Evolutionary conservation across 306 rosid species (phyloP).

Genomic region (Macrotyloma uniflorum): DNA sequence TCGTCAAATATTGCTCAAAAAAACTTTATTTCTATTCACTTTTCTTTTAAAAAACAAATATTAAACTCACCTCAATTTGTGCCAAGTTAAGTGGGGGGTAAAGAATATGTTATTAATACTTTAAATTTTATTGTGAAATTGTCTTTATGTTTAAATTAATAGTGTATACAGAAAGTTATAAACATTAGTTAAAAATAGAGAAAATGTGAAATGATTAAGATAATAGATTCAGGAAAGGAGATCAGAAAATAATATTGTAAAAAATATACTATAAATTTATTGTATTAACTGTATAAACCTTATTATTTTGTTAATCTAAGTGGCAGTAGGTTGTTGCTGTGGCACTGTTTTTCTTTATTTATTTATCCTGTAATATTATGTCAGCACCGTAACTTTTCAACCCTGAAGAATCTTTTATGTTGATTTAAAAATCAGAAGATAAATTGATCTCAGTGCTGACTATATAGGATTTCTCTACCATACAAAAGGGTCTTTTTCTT

Average conservation of each 20-base stretch:
- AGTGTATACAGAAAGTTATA: neutral
- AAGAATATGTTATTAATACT: neutral
- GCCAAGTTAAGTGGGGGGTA: too few relatives aligned
- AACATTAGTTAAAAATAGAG: neutral
- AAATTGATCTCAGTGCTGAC: slow-evolving; percentile 11
- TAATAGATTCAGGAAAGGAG: neutral
- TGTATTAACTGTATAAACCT: neutral
- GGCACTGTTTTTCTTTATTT: slow-evolving; percentile 19
- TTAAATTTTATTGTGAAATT: neutral
- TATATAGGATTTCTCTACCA: slow-evolving; percentile 23
- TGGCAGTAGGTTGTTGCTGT: slow-evolving; percentile 57
- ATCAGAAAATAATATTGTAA: neutral
- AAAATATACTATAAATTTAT: neutral
- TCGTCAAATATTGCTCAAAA: neutral
- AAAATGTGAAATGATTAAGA: neutral
- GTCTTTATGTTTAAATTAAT: neutral
- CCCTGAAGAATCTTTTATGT: slow-evolving; percentile 33
- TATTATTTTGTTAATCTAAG: slow-evolving; percentile 29
- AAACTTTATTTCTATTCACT: too few relatives aligned
- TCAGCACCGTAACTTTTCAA: slow-evolving; percentile 44
- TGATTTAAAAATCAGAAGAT: slow-evolving; percentile 19
- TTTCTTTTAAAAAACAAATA: too few relatives aligned
- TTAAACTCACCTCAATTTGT: too few relatives aligned
- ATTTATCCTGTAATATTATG: slow-evolving; percentile 17
- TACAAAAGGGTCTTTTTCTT: slow-evolving; percentile 32